Evolutionary conservation across 495 filamentous ascomycete genomes (phyloP).

Genomic region (Acidiella bohemica): DNA sequence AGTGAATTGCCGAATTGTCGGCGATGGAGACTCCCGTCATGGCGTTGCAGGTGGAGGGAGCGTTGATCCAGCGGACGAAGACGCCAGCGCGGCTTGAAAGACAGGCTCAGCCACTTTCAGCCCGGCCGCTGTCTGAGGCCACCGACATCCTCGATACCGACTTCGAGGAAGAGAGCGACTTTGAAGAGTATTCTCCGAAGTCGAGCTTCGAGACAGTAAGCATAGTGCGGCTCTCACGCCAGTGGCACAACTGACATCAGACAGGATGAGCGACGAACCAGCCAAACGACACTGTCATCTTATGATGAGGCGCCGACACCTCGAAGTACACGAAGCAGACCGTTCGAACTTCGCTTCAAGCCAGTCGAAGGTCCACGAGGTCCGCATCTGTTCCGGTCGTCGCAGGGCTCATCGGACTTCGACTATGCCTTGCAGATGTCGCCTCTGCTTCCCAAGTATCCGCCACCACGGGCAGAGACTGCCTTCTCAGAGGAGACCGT

Average conservation of each 20-base stretch:
- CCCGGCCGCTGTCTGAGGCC: constrained; percentile 45
- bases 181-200: constrained; percentile 46
- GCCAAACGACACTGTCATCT: constrained; percentile 61
- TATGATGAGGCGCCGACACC: constrained; percentile 65
- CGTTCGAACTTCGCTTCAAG: constrained; percentile 39
- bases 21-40: constrained; percentile 26
- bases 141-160: constrained; percentile 69
- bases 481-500: constrained; percentile 20
- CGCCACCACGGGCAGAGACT: constrained; percentile 22
- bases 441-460: constrained; percentile 36
- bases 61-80: constrained; percentile 33
- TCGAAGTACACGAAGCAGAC: constrained; percentile 31
- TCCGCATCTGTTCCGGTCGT: constrained; percentile 72
- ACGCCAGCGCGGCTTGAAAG: constrained; percentile 24
- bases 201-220: constrained; percentile 55
- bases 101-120: constrained; percentile 25
- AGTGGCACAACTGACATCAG: neutral
- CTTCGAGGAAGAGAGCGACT: constrained; percentile 43
- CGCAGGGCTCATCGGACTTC: constrained; percentile 40
- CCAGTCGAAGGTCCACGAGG: constrained; percentile 67
- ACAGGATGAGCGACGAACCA: constrained; percentile 41
- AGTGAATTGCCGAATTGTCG: too few species aligned
- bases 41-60: constrained; percentile 34
- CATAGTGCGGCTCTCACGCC: constrained; percentile 33
- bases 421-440: constrained; percentile 47